Percentiles rank a stretch among this genome's conserved stretches.
These are phyloP conservation scores for Plicaturopsis crispa DNA, from an alignment of 768 basidiomycete genomes.

Conservation along the genomic window DNA sequence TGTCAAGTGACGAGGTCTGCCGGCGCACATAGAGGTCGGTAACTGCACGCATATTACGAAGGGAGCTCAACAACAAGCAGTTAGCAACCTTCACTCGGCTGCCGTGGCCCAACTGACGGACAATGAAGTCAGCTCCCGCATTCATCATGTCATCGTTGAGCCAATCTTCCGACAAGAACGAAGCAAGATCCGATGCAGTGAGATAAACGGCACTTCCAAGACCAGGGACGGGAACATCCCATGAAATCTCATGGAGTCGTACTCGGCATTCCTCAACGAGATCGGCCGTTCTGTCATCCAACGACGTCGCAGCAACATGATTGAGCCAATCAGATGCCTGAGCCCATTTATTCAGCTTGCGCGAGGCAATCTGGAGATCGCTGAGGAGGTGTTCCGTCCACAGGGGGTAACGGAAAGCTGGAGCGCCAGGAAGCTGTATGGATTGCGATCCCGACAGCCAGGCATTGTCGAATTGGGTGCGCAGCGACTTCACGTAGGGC, in stretches of 20 bases:
- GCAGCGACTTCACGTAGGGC: no score
- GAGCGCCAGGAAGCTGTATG: no score
- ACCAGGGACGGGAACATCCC: not conserved
- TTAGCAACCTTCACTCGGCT: not conserved
- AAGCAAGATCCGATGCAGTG: conserved; percentile 1
- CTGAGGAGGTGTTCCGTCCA: no score
- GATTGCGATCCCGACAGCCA: no score
- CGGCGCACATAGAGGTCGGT: no score
- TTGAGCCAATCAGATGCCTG: not conserved
- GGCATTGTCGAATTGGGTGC: no score
- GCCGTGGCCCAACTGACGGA: not conserved
- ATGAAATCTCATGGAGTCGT: not conserved
- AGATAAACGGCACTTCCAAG: not conserved
- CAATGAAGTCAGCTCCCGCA: conserved; percentile 1
- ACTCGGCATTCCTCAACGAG: not conserved
- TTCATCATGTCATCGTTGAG: conserved; percentile 7
- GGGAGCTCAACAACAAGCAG: not conserved
- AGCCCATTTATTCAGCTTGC: no score
- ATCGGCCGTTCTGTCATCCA: no score
- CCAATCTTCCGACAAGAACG: conserved; percentile 3
- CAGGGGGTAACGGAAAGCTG: no score
- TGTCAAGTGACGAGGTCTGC: conserved; percentile 1
- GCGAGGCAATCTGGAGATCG: no score
- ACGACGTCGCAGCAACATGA: not conserved
- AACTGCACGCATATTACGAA: not conserved